These are phyloP conservation scores for Fraxinus sp. DNA, from an alignment of 305 asterid genomes.

Conservation along the genomic window DNA sequence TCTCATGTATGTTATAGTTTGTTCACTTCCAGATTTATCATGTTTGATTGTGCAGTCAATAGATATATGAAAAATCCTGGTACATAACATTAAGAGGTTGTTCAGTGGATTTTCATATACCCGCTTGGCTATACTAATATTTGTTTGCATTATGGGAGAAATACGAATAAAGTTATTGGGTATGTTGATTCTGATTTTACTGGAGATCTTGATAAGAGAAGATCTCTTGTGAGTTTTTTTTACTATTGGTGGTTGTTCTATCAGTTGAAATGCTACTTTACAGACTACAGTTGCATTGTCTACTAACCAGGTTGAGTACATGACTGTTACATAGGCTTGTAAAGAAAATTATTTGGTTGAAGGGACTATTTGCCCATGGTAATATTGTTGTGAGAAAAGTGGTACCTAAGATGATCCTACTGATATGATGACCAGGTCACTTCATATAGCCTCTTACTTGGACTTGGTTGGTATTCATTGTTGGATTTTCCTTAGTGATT, in stretches of 20 bases:
- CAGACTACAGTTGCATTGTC: not conserved
- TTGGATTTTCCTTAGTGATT: too few species aligned
- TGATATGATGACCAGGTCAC: too few species aligned
- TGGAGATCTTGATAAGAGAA: too few species aligned
- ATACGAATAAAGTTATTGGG: not conserved
- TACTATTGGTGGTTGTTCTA: not conserved
- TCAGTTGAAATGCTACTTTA: not conserved
- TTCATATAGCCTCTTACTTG: too few species aligned
- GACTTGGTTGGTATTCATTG: too few species aligned
- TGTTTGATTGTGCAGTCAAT: not conserved
- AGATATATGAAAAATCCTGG: not conserved
- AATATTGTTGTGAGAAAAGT: too few species aligned
- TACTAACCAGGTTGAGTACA: too few species aligned
- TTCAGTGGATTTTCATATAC: not conserved
- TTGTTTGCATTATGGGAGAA: not conserved
- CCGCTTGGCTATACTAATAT: not conserved
- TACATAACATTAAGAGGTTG: not conserved
- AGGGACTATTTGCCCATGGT: not conserved
- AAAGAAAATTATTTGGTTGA: not conserved
- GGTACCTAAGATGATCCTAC: too few species aligned
- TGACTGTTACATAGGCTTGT: too few species aligned
- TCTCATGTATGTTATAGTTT: too few species aligned
- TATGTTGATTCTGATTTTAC: too few species aligned
- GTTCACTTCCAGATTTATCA: not conserved
- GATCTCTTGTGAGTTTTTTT: too few species aligned